A percentile compares a stretch with the other conserved stretches of the same genome.
Conservation (phyloP, 2,329 filamentous ascomycete species). For the Neopestalotiopsis sp. region DNA sequence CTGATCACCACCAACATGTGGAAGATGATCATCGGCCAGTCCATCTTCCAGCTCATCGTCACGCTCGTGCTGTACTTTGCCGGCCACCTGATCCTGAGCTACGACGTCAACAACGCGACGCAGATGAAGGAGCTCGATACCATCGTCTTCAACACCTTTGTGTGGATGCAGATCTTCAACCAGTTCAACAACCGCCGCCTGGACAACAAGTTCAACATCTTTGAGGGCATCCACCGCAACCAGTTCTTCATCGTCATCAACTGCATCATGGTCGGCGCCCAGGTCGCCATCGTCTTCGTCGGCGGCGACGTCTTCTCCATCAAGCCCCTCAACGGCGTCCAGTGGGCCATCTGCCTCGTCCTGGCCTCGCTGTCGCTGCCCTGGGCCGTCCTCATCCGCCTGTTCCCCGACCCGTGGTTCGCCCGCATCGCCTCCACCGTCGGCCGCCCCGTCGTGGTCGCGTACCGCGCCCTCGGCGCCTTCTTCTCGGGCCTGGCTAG, state of each 20-base stretch:
- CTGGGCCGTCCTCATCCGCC: slow-evolving; percentile 53
- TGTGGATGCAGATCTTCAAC: slow-evolving; percentile 78
- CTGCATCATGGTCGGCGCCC: slow-evolving; percentile 60
- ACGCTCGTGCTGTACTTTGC: slow-evolving; percentile 67
- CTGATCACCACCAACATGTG: slow-evolving; percentile 75
- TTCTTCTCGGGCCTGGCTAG: slow-evolving; percentile 27
- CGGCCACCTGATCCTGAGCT: slow-evolving; percentile 60
- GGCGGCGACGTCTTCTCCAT: slow-evolving; percentile 61
- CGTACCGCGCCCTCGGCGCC: slow-evolving; percentile 30
- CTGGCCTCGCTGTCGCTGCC: slow-evolving; percentile 55
- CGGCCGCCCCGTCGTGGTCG: slow-evolving; percentile 35
- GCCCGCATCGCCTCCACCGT: slow-evolving; percentile 36
- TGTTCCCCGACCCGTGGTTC: slow-evolving; percentile 54
- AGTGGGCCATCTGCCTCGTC: slow-evolving; percentile 61
- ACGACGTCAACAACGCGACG: slow-evolving; percentile 45
- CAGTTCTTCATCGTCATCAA: slow-evolving; percentile 64
- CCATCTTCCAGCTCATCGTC: slow-evolving; percentile 64
- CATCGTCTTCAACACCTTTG: slow-evolving; percentile 73
- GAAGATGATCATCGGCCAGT: slow-evolving; percentile 70
- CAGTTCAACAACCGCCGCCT: slow-evolving; percentile 69
- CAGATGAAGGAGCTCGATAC: slow-evolving; percentile 57
- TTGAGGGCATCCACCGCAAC: slow-evolving; percentile 62
- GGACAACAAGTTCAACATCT: slow-evolving; percentile 67
- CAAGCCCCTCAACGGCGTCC: slow-evolving; percentile 50
- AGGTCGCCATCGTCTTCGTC: slow-evolving; percentile 63